Evolutionary conservation across 148 eudicot genomes (phyloP), one percentile per base, ranked within the genome.

Genomic region (Diospyros kaki): DNA sequence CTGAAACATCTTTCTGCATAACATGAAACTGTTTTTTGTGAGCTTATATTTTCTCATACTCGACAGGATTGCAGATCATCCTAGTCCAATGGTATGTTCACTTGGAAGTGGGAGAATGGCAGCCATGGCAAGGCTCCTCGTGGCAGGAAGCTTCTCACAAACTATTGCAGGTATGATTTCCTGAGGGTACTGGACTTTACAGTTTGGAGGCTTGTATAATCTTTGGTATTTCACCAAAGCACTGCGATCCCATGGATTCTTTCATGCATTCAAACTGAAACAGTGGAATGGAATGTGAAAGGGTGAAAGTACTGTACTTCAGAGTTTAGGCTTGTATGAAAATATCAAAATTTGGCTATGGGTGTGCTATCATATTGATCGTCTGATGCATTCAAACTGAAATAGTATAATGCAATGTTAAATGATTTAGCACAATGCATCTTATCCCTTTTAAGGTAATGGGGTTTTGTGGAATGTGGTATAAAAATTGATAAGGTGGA

Each of bases 81-180:
- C 44, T 48, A 66, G 71, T 76, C 56, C 64, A 51, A 88, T 90
- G 95, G 90, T 85, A 61, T 83, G 86, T 80, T 73, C 87, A 66
- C 58, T 83, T 78, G 84, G 84, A 77, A 80, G 83, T 77, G 86
- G 81, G 73, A 88, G 78, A 75, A 88, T 90, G 95, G 87, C 89
- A 54, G 86, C 85, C 73, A 79, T 86, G 85, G 84, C 91, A 45
- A 89, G 84, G 83, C 75, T 81, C 82, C 79, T 86, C 59, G 83
- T 77, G 5, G 87, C 83, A 66, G 88, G 86, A 72, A 82, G 78
- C 71, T 58, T 85, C 77, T 81, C 87, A 42, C 84, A 79, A 72
- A 74, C 72, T 74, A 59, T 80, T 56, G 68, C 86, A 81, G 95
- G 95, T 88, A 75, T 28, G 28, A 28, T 28, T 28, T 28, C 28